These are phyloP conservation scores for Fusarium miscanthi DNA, from an alignment of 2,329 filamentous ascomycete genomes.

Conservation along the genomic window DNA sequence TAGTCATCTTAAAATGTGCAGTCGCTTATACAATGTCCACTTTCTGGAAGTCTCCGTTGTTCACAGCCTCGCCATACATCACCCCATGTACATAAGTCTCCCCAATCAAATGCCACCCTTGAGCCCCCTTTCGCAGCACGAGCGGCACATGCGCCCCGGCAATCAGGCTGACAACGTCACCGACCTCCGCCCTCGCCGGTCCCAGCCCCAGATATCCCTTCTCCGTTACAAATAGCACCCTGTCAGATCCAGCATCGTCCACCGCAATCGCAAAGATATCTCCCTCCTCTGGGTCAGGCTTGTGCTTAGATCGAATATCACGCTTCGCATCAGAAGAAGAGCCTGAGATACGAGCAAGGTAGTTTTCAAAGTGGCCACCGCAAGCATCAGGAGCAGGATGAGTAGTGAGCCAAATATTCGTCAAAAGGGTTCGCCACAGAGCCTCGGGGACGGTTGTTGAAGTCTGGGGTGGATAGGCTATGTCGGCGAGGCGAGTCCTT, in stretches of 20 bases:
- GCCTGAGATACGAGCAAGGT: neutral
- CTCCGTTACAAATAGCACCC: neutral
- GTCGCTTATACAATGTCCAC: neutral
- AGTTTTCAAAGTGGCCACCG: constrained; percentile 2
- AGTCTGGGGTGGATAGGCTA: neutral
- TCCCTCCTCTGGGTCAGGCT: neutral
- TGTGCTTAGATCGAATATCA: neutral
- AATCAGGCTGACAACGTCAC: neutral
- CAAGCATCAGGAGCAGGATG: constrained; percentile 4
- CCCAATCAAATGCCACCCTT: neutral
- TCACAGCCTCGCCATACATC: neutral
- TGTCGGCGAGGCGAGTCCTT: neutral
- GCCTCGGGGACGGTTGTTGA: neutral
- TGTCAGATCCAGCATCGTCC: constrained; percentile 5
- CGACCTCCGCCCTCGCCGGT: neutral
- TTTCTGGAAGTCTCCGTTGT: neutral
- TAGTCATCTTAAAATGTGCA: neutral
- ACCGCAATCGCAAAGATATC: constrained; percentile 14
- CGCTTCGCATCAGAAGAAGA: neutral
- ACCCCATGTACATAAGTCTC: neutral
- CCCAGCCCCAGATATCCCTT: neutral
- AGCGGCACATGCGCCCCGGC: constrained; percentile 8
- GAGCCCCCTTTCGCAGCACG: neutral
- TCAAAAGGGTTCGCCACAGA: neutral
- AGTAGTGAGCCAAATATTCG: constrained; percentile 10